Evolutionary conservation across 1,284 basidiomycete genomes (phyloP).

Genomic region (Boletus sp.): DNA sequence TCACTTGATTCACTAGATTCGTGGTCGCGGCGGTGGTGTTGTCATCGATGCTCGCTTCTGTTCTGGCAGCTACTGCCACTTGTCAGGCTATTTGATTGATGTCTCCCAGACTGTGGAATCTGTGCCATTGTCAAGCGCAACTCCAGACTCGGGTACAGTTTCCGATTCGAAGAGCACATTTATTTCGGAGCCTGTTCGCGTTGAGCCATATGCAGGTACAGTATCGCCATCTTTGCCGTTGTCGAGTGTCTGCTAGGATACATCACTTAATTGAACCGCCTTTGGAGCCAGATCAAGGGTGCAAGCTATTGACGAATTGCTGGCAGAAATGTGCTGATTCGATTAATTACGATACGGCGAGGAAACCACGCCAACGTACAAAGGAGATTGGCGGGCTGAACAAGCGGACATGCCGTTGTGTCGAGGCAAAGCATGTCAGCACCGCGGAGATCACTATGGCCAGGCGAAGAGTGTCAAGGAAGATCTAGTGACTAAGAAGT

Average conservation of each 20-base stretch:
- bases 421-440: neutral
- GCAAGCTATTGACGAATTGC: neutral
- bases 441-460: no score
- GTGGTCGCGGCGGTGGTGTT: conserved; percentile 8
- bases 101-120: conserved; percentile 2
- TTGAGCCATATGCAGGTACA: conserved; percentile 26
- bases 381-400: neutral
- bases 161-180: conserved; percentile 4
- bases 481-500: no score
- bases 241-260: neutral
- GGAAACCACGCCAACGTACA: no score
- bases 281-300: neutral
- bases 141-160: conserved; percentile 1
- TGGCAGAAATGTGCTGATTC: neutral
- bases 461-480: no score
- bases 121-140: neutral
- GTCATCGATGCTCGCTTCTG: conserved; percentile 21
- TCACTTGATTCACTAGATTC: conserved; percentile 17
- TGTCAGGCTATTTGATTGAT: neutral
- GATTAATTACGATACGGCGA: no score
- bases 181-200: conserved; percentile 12
- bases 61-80: conserved; percentile 15
- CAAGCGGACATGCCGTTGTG: neutral
- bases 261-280: neutral
- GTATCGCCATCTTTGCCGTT: neutral